A percentile compares a stretch with the other conserved stretches of the same genome.
Evolutionary conservation across 768 basidiomycete species (phyloP).

Genomic region (Russula sp.): DNA sequence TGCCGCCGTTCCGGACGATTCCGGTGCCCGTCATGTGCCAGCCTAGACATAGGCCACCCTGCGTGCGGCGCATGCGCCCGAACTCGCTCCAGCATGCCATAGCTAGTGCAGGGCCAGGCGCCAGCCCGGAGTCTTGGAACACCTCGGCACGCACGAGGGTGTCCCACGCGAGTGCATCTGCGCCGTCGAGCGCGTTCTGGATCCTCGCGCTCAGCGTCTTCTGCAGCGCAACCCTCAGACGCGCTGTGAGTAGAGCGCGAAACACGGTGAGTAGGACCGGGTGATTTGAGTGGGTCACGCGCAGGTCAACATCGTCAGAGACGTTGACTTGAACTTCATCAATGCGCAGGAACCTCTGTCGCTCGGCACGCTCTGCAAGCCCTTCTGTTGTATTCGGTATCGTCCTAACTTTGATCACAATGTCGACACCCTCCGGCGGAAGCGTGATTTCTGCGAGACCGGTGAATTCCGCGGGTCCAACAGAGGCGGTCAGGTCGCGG

Average conservation of each 20-base stretch:
- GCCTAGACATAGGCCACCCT: conserved; percentile 33
- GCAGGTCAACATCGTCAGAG: conserved; percentile 47
- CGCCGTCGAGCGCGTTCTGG: conserved; percentile 41
- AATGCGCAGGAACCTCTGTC: conserved; percentile 48
- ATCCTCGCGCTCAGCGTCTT: conserved; percentile 51
- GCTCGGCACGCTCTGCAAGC: conserved; percentile 37
- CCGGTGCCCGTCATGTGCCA: conserved; percentile 59
- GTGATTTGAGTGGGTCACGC: conserved; percentile 57
- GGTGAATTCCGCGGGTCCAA: conserved; percentile 51
- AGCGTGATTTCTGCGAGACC: conserved; percentile 56
- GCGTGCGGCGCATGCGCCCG: conserved; percentile 43
- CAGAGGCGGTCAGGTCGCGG: conserved; percentile 46
- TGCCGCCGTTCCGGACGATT: conserved; percentile 37
- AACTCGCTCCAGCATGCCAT: conserved; percentile 66
- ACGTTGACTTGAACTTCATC: conserved; percentile 50
- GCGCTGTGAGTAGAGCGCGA: conserved; percentile 49
- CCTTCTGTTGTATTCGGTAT: conserved; percentile 45
- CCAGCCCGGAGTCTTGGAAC: conserved; percentile 56
- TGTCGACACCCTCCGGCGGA: conserved; percentile 58
- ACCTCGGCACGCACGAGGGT: conserved; percentile 49
- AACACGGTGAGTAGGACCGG: conserved; percentile 53
- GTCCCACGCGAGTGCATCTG: conserved; percentile 55
- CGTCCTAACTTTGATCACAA: conserved; percentile 59
- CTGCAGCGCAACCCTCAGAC: conserved; percentile 55
- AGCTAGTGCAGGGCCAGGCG: conserved; percentile 39